Conservation (phyloP, 139 green algal species). For the Astrephomene gubernaculifera region DNA sequence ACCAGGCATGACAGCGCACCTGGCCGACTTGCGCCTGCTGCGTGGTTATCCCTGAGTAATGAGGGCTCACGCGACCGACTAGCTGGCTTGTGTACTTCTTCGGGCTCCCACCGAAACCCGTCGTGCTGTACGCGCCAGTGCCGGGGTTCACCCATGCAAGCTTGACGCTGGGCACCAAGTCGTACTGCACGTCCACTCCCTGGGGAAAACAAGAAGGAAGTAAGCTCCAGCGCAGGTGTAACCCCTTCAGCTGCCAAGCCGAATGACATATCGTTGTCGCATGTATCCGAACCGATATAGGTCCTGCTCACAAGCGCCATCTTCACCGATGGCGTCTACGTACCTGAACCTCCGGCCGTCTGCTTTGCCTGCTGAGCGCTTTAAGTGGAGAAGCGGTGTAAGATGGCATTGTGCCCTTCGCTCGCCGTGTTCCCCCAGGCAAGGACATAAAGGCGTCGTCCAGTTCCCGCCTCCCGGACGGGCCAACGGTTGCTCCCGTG, state of each 20-base stretch:
- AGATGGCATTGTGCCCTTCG: neutral
- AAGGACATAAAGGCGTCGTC: conserved; percentile 2
- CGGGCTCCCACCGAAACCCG: conserved; percentile 11
- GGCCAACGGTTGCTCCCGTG: neutral
- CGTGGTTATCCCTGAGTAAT: neutral
- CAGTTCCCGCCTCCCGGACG: neutral
- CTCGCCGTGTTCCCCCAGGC: neutral
- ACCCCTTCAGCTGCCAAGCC: neutral
- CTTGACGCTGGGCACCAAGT: conserved; percentile 16
- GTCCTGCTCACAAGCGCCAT: no score
- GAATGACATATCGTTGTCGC: neutral
- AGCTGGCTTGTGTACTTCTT: conserved; percentile 38
- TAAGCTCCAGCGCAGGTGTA: neutral
- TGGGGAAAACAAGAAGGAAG: neutral
- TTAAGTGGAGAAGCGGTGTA: neutral
- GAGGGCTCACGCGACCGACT: conserved; percentile 10
- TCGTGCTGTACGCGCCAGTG: neutral
- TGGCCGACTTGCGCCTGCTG: no score
- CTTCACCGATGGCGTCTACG: no score
- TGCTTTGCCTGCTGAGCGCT: conserved; percentile 26
- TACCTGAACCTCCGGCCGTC: conserved; percentile 12
- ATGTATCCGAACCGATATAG: no score
- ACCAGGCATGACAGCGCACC: no score
- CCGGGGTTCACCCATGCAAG: conserved; percentile 6
- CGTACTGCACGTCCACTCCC: conserved; percentile 36